phyloP scores from a whole-genome alignment of 2,329 filamentous ascomycete genomes.

The Scedosporium minutisporum region DNA sequence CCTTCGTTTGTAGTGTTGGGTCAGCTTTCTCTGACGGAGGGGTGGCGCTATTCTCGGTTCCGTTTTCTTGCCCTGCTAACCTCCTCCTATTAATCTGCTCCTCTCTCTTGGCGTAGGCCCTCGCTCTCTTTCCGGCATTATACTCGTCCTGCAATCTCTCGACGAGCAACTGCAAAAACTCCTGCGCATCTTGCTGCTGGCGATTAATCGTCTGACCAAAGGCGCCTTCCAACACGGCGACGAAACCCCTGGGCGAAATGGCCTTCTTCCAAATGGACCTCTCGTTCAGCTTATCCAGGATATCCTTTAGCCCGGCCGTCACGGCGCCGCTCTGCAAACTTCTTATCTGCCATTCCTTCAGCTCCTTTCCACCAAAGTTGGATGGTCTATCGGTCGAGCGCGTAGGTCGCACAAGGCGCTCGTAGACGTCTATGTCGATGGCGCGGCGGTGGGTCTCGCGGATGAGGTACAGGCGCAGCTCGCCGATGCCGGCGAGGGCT shows the following conservation, averaged over 20 bases:
- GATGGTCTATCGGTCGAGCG: background rate
- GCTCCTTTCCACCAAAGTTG: slow-evolving; percentile 18
- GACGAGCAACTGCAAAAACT: slow-evolving; percentile 88
- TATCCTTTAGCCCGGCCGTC: slow-evolving; percentile 80
- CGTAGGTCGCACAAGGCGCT: slow-evolving; percentile 43
- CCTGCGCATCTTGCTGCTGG: slow-evolving; percentile 94
- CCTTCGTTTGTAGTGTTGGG: slow-evolving; percentile 5
- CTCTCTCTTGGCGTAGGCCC: slow-evolving; percentile 39
- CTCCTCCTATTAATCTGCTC: slow-evolving; percentile 10
- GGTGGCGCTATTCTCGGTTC: slow-evolving; percentile 6
- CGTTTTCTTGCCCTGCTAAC: slow-evolving; percentile 15
- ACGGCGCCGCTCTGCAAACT: slow-evolving; percentile 72
- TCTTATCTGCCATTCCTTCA: slow-evolving; percentile 52
- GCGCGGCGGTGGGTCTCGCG: slow-evolving; percentile 77
- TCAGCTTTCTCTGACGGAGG: slow-evolving; percentile 6
- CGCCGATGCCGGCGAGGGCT: slow-evolving; percentile 79
- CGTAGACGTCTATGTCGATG: slow-evolving; percentile 72
- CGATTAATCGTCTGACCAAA: slow-evolving; percentile 86
- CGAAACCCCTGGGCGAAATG: slow-evolving; percentile 78
- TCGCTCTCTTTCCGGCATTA: slow-evolving; percentile 68
- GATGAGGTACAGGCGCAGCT: slow-evolving; percentile 85
- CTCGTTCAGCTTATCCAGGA: slow-evolving; percentile 87
- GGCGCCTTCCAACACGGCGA: slow-evolving; percentile 71
- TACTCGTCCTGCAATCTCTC: slow-evolving; percentile 93
- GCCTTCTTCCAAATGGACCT: slow-evolving; percentile 89